Conservation (phyloP, 495 filamentous ascomycete species). For the Haplographium delicatum region DNA sequence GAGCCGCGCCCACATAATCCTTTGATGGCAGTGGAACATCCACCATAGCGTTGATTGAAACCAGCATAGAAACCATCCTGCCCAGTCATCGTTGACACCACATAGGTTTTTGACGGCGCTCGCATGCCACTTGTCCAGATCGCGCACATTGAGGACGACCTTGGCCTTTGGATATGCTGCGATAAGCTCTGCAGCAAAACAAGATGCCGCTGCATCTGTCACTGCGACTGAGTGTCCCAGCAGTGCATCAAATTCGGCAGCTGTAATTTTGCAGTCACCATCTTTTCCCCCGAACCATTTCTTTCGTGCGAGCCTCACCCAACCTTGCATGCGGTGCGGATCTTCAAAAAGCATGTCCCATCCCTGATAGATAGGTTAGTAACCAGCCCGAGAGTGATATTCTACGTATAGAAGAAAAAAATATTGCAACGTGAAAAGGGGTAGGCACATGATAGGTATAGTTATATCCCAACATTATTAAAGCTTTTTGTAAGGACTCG, state of each 20-base stretch:
- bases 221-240: background rate
- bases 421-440: no score
- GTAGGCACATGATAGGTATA: background rate
- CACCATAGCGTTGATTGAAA: background rate
- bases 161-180: background rate
- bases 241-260: conserved; percentile 2
- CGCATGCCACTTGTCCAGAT: background rate
- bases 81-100: background rate
- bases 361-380: background rate
- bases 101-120: background rate
- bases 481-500: conserved; percentile 1
- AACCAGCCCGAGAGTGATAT: no score
- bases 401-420: no score
- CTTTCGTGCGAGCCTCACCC: background rate
- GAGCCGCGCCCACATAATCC: background rate
- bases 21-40: background rate
- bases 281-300: background rate
- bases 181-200: background rate
- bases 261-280: background rate
- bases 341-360: conserved; percentile 6
- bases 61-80: background rate
- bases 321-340: conserved; percentile 4
- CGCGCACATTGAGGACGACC: background rate
- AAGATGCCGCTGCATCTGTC: background rate
- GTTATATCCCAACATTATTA: background rate